Conservation (phyloP, 768 basidiomycete species). For the Ramaria sp. region DNA sequence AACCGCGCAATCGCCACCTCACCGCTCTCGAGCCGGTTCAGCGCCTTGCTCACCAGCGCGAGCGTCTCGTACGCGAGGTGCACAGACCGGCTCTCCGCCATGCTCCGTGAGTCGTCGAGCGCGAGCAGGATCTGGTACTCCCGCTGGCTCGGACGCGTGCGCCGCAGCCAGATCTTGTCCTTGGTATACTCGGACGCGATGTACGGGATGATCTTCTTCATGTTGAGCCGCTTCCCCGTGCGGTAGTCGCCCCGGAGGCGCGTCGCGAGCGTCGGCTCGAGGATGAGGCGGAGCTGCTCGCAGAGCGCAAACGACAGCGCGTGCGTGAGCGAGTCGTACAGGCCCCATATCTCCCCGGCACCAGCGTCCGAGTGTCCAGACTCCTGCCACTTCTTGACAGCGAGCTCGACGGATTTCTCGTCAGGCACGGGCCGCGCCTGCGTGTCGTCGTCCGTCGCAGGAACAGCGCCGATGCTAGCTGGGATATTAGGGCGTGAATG, state of each 20-base stretch:
- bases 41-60: conserved; percentile 81
- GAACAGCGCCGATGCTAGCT: neutral
- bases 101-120: conserved; percentile 92
- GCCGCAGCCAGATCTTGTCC: conserved; percentile 96
- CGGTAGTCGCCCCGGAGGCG: conserved; percentile 94
- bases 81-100: conserved; percentile 87
- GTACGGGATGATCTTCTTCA: conserved; percentile 97
- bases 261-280: conserved; percentile 91
- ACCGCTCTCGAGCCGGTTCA: conserved; percentile 89
- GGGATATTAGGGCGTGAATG: neutral
- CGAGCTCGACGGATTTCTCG: conserved; percentile 31
- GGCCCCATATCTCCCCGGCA: conserved; percentile 78
- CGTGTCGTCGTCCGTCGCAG: conserved; percentile 16
- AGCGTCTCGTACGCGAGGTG: conserved; percentile 93
- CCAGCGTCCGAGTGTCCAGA: conserved; percentile 42
- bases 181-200: conserved; percentile 99
- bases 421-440: conserved; percentile 16
- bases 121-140: conserved; percentile 94
- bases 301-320: conserved; percentile 87
- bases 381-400: conserved; percentile 52
- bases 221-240: conserved; percentile 93
- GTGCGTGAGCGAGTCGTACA: conserved; percentile 84
- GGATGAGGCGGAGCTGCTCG: conserved; percentile 91
- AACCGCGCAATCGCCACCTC: conserved; percentile 88
- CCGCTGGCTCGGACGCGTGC: conserved; percentile 85